Evolutionary conservation across 805 yeast species (phyloP).

Genomic region (Candida argentea): DNA sequence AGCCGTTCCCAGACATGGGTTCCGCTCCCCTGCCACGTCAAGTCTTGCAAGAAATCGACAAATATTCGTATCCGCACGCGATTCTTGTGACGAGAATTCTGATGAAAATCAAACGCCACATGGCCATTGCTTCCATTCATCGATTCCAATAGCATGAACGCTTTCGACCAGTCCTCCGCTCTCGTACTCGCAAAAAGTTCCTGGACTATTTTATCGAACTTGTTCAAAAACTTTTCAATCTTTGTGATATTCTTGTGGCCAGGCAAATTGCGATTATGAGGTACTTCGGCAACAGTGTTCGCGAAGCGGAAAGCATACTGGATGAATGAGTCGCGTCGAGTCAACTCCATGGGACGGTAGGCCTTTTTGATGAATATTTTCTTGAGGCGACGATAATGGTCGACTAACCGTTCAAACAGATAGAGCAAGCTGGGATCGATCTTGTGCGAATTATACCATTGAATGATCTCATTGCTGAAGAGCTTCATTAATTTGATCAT

Average conservation of each 20-base stretch:
- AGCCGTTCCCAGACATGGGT: conserved; percentile 32
- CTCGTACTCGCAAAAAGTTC: conserved; percentile 48
- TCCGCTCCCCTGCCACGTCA: conserved; percentile 39
- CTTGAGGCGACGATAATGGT: conserved; percentile 54
- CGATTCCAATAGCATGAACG: conserved; percentile 63
- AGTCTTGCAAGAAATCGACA: conserved; percentile 55
- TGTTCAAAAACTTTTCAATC: conserved; percentile 52
- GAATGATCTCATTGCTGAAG: conserved; percentile 56
- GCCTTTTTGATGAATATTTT: conserved; percentile 60
- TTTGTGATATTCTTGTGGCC: conserved; percentile 34
- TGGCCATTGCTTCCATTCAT: conserved; percentile 53
- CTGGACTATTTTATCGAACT: conserved; percentile 52
- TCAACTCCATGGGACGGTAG: conserved; percentile 47
- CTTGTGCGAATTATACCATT: conserved; percentile 36
- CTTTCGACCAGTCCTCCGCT: conserved; percentile 68
- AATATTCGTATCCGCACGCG: conserved; percentile 56
- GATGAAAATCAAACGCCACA: conserved; percentile 42
- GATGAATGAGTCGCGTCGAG: conserved; percentile 27
- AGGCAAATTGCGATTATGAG: conserved; percentile 36
- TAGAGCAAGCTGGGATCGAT: conserved; percentile 23
- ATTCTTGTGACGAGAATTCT: conserved; percentile 35
- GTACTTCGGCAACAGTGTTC: conserved; percentile 33
- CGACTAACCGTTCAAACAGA: conserved; percentile 29
- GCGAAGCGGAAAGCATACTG: conserved; percentile 33
- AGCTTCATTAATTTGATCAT: conserved; percentile 57